Base-by-base conservation (phyloP, 2,329 filamentous ascomycete species). In the Cladosporium oxysporum region DNA sequence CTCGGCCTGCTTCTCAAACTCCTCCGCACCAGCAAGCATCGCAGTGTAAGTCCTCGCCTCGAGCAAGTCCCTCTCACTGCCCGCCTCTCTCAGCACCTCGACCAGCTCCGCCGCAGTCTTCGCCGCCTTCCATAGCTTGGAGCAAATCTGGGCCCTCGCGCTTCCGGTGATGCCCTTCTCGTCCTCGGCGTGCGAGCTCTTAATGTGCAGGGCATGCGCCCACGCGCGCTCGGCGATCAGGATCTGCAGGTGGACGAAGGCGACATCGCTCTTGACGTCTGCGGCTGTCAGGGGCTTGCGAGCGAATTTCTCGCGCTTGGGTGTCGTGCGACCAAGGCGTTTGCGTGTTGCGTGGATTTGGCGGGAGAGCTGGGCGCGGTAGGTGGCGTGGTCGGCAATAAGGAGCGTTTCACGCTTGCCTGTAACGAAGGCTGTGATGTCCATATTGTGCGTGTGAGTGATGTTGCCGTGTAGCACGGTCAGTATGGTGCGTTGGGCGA, bases 121-220 rank as follows among this genome's bases (percentile, higher is more conserved):
- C 47, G 88, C 85, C 18, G 91, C 93, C 80, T 97, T 97, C 73
- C 88, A 86, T 49, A 98, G 83, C 62, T 93, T 88, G 16, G 93
- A 96, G 65, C 96, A 87, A 47, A 98, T 95, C 78, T 99, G 94
- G 62, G 90, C 90, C 75, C 93, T 89, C 21, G 91, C 90, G 62
- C 90, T 88, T 67, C 93, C 90, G 31, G 89, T 87, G 69, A 97
- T 90, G 58, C 89, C 90, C 77, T 92, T 91, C 67, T 89, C 88
- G 72, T 95, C 92, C 72, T 91, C 86, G 47, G 91, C 87, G 76
- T 96, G 92, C 23, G 87, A 83, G 4, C 92, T 87, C 79, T 96
- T 97, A 85, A 97, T 92, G 76, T 91, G 88, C 93, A 98, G 96
- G 66, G 93, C 94, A 78, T 97, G 90, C 44, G 95, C 94, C 92